Percentiles rank a stretch among this genome's conserved stretches.
Conservation (phyloP, 345 rosid genomes). For the Salix arbutifolia region DNA sequence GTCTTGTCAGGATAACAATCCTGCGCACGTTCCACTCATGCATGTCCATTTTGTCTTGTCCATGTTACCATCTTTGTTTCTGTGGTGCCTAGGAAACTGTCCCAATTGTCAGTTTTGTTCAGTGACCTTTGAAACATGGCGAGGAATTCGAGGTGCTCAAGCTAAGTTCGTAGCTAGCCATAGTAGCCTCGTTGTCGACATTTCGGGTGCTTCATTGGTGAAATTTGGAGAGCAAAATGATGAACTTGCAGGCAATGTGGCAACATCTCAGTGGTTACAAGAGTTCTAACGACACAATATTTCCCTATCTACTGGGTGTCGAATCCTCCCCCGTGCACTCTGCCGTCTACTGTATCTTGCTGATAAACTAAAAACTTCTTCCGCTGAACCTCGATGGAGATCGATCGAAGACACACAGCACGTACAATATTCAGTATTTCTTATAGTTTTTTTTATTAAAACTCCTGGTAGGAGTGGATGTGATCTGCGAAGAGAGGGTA, state of each 20-base stretch:
- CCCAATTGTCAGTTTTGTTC: background rate
- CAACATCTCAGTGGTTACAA: background rate
- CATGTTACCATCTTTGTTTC: background rate
- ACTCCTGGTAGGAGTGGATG: too few species aligned
- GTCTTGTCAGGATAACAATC: slow-evolving; percentile 16
- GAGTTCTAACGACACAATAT: too few species aligned
- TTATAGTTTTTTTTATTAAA: too few species aligned
- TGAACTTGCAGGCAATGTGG: background rate
- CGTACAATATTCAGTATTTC: too few species aligned
- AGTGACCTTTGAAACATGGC: background rate
- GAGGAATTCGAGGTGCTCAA: background rate
- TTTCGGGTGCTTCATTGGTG: background rate
- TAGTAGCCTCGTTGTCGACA: background rate
- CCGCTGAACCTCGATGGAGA: too few species aligned
- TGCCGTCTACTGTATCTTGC: background rate
- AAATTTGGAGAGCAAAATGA: background rate
- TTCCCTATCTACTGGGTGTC: background rate
- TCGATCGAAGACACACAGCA: too few species aligned
- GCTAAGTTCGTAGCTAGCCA: background rate
- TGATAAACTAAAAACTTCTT: too few species aligned
- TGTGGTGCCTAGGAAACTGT: background rate
- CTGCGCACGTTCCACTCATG: slow-evolving; percentile 5
- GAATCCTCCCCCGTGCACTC: background rate
- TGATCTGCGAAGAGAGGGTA: too few species aligned
- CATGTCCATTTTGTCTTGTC: slow-evolving; percentile 9